Evolutionary conservation across 805 yeast genomes (phyloP).

Genomic region (Monosporozyma aquatica): DNA sequence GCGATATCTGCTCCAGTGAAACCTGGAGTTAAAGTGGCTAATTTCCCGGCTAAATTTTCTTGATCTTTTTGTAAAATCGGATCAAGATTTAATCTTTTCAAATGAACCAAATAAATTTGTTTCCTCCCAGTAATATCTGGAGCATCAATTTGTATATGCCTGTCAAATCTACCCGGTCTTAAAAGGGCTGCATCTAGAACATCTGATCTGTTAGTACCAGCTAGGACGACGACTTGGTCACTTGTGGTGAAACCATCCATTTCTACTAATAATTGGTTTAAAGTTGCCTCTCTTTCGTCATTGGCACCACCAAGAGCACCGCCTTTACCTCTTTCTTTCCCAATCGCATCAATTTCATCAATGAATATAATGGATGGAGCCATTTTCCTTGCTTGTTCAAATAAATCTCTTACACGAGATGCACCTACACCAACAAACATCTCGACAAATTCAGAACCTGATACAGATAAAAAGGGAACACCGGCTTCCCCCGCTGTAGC

Average conservation of each 20-base stretch:
- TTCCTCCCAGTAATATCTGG: conserved; percentile 89
- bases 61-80: conserved; percentile 31
- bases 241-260: conserved; percentile 90
- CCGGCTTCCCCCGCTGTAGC: conserved; percentile 97
- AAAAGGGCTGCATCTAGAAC: conserved; percentile 80
- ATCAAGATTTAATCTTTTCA: conserved; percentile 35
- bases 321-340: conserved; percentile 71
- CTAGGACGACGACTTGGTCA: conserved; percentile 87
- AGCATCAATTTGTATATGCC: conserved; percentile 76
- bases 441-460: conserved; percentile 93
- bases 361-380: conserved; percentile 88
- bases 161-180: conserved; percentile 92
- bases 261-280: conserved; percentile 86
- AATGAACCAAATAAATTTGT: conserved; percentile 75
- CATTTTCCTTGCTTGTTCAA: conserved; percentile 79
- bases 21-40: conserved; percentile 90
- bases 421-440: conserved; percentile 98
- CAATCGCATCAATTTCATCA: conserved; percentile 95
- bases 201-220: conserved; percentile 92
- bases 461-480: conserved; percentile 83
- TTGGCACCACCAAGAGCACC: conserved; percentile 71
- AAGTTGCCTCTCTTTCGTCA: conserved; percentile 88
- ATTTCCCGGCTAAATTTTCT: conserved; percentile 65
- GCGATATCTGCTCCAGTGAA: conserved; percentile 96
- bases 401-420: conserved; percentile 84